Evolutionary conservation across 495 filamentous ascomycete species (phyloP), one percentile per base, ranked within the genome.

Genomic region (Podospora pseudopauciseta): DNA sequence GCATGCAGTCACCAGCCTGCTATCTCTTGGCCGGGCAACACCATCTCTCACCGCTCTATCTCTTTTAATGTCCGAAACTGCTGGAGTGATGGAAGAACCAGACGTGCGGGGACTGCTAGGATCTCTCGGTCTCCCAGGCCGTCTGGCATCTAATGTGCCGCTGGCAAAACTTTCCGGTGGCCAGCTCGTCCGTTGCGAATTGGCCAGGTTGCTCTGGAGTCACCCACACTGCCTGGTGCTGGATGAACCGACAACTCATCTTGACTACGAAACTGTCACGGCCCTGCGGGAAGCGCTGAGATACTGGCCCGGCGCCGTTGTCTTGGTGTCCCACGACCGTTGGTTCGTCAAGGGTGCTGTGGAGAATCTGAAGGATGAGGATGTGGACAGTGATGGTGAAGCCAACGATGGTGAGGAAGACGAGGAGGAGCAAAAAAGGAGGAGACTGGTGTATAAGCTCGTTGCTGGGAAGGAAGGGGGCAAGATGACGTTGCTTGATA

Each of bases 201-300:
- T 95, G 56, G 91, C 91, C 13, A 78, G 86, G 62, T 76, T 93
- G 3, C 74, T 93, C 49, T 89, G 88, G 86, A 80, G 77, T 54
- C 79, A 83, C 13, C 92, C 92, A 59, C 91, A 92, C 30, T 81
- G 91, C 27, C 84, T 96, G 26, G 84, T 96, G 16, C 85, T 96
- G 9, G 92, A 96, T 73, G 92, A 96, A 75, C 88, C 90, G 19
- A 94, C 90, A 11, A 96, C 91, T n/a, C 92, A 94, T 80, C 79
- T 96, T 49, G 92, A 96, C 71, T 89, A 88, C 70, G 83, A 93
- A 75, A 92, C 90, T 3, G 90, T 94, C 32, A 83, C 82, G 6
- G 90, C 90, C 4, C 80, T 96, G 55, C 83, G 86, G 3, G 82
- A 84, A 44, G 90, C 88, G 13, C 77, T 96, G 69, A 79, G 84